Evolutionary conservation across 148 eudicot species (phyloP).

Genomic region (Drosera capensis): DNA sequence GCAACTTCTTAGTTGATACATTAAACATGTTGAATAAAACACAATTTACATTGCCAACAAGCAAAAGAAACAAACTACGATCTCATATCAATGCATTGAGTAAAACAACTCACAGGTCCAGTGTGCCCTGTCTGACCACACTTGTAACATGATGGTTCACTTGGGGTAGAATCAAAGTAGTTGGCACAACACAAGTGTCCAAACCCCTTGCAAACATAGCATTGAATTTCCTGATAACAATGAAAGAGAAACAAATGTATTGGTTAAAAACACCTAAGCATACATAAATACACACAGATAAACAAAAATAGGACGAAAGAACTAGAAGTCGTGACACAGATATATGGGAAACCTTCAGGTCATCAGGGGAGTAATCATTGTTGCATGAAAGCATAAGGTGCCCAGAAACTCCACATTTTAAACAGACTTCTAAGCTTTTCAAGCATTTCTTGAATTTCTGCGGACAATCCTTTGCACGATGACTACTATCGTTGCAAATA

Average conservation of each 20-base stretch:
- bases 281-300: background rate
- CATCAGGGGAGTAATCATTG: slow-evolving; percentile 50
- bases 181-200: slow-evolving; percentile 90
- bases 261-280: background rate
- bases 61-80: background rate
- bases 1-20: no score
- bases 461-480: slow-evolving; percentile 92
- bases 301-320: background rate
- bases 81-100: background rate
- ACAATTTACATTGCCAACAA: background rate
- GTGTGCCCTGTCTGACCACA: slow-evolving; percentile 85
- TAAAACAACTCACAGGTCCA: slow-evolving; percentile 51
- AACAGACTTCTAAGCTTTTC: slow-evolving; percentile 36
- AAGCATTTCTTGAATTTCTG: slow-evolving; percentile 34
- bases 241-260: background rate
- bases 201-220: slow-evolving; percentile 65
- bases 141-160: slow-evolving; percentile 67
- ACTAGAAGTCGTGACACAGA: background rate
- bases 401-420: slow-evolving; percentile 79
- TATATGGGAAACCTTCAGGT: slow-evolving; percentile 51
- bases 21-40: no score
- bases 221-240: slow-evolving; percentile 55
- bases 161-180: slow-evolving; percentile 27
- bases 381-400: slow-evolving; percentile 69
- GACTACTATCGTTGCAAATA: slow-evolving; percentile 78